Conservation (phyloP, 495 filamentous ascomycete genomes). For the Cryomyces minteri region DNA sequence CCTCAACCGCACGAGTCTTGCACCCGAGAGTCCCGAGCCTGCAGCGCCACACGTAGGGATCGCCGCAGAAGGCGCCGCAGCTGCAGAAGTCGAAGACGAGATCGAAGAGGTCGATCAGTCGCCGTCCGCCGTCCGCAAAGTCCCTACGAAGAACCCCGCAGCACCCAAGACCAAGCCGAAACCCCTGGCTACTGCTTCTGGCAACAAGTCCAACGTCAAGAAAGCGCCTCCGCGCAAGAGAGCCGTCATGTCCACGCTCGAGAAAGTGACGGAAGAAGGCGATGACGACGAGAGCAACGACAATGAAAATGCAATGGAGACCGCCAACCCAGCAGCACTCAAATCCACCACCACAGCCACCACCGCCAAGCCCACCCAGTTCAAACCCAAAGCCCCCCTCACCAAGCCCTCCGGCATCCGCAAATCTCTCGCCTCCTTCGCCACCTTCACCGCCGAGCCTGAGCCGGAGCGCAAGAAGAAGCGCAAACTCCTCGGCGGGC, state of each 20-base stretch:
- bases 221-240: neutral
- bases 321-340: neutral
- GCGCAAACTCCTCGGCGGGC: slow-evolving; percentile 47
- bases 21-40: slow-evolving; percentile 22
- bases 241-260: slow-evolving; percentile 15
- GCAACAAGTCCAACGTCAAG: slow-evolving; percentile 4
- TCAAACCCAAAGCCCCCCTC: neutral
- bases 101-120: slow-evolving; percentile 9
- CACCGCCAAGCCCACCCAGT: slow-evolving; percentile 1
- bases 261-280: slow-evolving; percentile 31
- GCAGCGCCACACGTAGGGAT: neutral
- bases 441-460: slow-evolving; percentile 21
- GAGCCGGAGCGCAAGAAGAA: slow-evolving; percentile 47
- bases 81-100: slow-evolving; percentile 13
- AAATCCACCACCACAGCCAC: slow-evolving; percentile 8
- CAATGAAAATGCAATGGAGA: no score
- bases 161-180: slow-evolving; percentile 15
- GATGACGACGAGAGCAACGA: slow-evolving; percentile 12
- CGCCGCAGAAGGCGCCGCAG: neutral
- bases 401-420: slow-evolving; percentile 9
- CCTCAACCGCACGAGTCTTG: slow-evolving; percentile 56
- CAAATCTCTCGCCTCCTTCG: slow-evolving; percentile 22
- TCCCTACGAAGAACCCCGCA: slow-evolving; percentile 9
- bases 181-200: slow-evolving; percentile 9
- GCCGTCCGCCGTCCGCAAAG: slow-evolving; percentile 15